Percentiles rank a stretch among this genome's conserved stretches.
Conservation (phyloP, 306 rosid species). For the Vicia villosa region DNA sequence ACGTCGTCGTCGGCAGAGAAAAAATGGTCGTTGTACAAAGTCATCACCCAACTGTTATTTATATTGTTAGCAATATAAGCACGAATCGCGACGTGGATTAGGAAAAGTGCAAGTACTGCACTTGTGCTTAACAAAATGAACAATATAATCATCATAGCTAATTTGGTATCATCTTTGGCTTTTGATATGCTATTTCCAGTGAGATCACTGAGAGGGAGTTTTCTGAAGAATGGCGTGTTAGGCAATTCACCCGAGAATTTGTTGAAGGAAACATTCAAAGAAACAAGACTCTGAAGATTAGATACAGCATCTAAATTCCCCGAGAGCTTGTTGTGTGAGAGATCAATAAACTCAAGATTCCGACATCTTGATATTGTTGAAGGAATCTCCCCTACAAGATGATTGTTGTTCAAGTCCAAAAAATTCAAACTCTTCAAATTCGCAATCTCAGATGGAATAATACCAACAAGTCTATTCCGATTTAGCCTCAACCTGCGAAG, state of each 20-base stretch:
- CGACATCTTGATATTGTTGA: neutral
- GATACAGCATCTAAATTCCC: conserved; percentile 61
- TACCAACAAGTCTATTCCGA: conserved; percentile 60
- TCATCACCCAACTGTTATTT: conserved; percentile 59
- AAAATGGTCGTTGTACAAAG: conserved; percentile 61
- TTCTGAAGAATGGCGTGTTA: conserved; percentile 65
- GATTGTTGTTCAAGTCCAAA: conserved; percentile 64
- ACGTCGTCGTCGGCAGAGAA: conserved; percentile 66
- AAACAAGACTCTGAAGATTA: conserved; percentile 65
- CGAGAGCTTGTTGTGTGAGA: conserved; percentile 78
- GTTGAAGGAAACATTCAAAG: conserved; percentile 79
- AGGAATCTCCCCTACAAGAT: conserved; percentile 75
- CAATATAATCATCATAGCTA: conserved; percentile 48
- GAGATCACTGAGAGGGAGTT: conserved; percentile 69
- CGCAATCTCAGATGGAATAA: conserved; percentile 79
- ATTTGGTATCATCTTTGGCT: conserved; percentile 33
- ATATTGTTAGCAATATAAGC: conserved; percentile 39
- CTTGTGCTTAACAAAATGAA: conserved; percentile 57
- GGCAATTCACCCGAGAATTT: conserved; percentile 77
- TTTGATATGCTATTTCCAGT: conserved; percentile 50
- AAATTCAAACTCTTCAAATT: conserved; percentile 60
- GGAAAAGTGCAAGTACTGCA: conserved; percentile 56
- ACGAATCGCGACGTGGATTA: conserved; percentile 49
- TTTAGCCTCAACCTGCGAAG: conserved; percentile 69
- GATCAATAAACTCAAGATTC: conserved; percentile 50